Conservation (phyloP, 1,139 yeast species). For the Protomyces pachydermus region DNA sequence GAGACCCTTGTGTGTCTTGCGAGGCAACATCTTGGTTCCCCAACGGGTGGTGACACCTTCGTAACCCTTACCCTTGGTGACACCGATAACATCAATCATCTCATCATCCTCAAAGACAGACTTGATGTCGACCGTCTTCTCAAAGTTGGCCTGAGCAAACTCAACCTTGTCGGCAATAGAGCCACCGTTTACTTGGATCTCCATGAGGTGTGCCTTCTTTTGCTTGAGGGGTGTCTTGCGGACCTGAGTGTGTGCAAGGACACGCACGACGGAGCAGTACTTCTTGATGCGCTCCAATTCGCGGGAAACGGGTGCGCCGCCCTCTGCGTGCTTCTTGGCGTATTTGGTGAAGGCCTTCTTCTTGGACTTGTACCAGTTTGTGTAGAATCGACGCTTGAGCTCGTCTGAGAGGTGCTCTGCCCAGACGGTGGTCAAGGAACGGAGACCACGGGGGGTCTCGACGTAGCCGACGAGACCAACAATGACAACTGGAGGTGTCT, state of each 20-base stretch:
- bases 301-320: conserved; percentile 82
- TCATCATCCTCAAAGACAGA: conserved; percentile 98
- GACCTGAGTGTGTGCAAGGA: conserved; percentile 98
- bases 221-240: conserved; percentile 98
- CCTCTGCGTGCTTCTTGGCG: conserved; percentile 96
- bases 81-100: conserved; percentile 97
- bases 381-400: conserved; percentile 99
- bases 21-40: conserved; percentile 99
- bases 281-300: conserved; percentile 98
- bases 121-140: conserved; percentile 94
- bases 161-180: conserved; percentile 93
- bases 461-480: conserved; percentile 99
- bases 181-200: conserved; percentile 99
- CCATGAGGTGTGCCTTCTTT: conserved; percentile 99
- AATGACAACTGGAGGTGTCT: conserved; percentile 97
- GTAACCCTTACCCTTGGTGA: conserved; percentile 99
- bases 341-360: conserved; percentile 99
- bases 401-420: conserved; percentile 99
- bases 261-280: conserved; percentile 98
- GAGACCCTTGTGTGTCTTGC: conserved; percentile 99
- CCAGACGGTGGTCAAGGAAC: conserved; percentile 99
- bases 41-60: conserved; percentile 99
- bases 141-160: conserved; percentile 99
- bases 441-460: conserved; percentile 99
- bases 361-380: conserved; percentile 99